phyloP scores from a whole-genome alignment of 2,329 filamentous ascomycete species.

The Exophiala sideris region DNA sequence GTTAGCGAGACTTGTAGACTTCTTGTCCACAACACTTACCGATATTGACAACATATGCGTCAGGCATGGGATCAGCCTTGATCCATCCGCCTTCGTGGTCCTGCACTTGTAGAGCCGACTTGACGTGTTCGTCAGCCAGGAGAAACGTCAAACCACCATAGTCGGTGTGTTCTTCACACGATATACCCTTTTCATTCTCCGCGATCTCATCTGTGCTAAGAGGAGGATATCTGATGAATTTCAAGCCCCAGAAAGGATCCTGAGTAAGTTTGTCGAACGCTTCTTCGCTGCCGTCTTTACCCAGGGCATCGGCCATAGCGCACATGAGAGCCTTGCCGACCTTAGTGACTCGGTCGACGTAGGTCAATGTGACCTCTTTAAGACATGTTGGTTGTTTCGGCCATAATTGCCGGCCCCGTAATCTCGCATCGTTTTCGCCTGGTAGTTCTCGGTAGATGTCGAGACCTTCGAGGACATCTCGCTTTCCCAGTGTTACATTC shows the following conservation, averaged over 20 bases:
- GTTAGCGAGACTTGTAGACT: not conserved
- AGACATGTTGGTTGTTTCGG: not conserved
- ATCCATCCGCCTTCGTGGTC: conserved; percentile 45
- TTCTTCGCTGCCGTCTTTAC: not conserved
- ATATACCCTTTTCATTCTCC: conserved; percentile 8
- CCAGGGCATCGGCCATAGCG: conserved; percentile 7
- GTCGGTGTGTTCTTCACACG: conserved; percentile 45
- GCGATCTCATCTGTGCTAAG: conserved; percentile 2
- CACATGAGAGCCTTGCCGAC: conserved; percentile 8
- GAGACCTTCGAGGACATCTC: conserved; percentile 7
- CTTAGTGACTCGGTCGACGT: not conserved
- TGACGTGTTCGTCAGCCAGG: conserved; percentile 38
- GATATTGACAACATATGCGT: conserved; percentile 46
- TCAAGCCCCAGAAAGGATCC: conserved; percentile 9
- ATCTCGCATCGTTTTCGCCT: not conserved
- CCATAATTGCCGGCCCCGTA: conserved; percentile 5
- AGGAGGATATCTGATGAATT: conserved; percentile 8
- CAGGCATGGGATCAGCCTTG: conserved; percentile 40
- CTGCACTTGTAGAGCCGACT: conserved; percentile 45
- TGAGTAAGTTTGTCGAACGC: conserved; percentile 3
- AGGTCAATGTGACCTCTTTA: not conserved
- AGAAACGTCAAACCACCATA: conserved; percentile 50
- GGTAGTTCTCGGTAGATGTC: conserved; percentile 9
- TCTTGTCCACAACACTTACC: conserved; percentile 34
- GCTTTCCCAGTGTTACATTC: conserved; percentile 5